These are phyloP conservation scores for Stropharia rugosoannulata DNA, from an alignment of 768 basidiomycete species.

Conservation along the genomic window DNA sequence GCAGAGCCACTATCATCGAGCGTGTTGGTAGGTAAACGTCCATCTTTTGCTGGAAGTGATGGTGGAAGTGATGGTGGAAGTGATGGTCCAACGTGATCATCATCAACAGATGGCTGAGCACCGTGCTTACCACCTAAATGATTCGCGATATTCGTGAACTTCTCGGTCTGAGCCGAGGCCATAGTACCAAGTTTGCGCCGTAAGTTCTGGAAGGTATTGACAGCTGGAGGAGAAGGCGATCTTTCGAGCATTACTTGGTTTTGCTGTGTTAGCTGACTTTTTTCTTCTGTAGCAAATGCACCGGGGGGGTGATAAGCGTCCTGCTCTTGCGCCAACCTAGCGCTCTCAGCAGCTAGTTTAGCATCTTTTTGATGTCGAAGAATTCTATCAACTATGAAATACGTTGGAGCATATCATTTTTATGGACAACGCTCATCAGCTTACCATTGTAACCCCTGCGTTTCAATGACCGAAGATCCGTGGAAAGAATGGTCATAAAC, in stretches of 20 bases:
- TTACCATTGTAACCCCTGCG: constrained; percentile 84
- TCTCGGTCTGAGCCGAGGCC: constrained; percentile 4
- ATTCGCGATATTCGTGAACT: neutral
- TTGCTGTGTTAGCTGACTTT: neutral
- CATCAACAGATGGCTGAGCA: neutral
- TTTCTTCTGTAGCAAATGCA: neutral
- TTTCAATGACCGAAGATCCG: constrained; percentile 78
- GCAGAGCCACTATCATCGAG: neutral
- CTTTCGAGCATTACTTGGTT: neutral
- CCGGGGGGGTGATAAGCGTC: neutral
- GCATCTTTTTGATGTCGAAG: constrained; percentile 80
- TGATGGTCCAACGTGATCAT: neutral
- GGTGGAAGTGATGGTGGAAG: neutral
- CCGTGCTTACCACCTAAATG: neutral
- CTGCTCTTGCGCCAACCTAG: constrained; percentile 26
- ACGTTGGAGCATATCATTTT: constrained; percentile 1
- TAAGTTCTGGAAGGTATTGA: constrained; percentile 24
- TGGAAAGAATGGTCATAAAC: constrained; percentile 92
- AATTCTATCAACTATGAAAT: constrained; percentile 78
- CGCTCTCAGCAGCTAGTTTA: constrained; percentile 51
- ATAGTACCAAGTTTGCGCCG: constrained; percentile 26
- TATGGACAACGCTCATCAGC: constrained; percentile 4
- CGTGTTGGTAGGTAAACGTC: neutral
- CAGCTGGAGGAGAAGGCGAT: neutral
- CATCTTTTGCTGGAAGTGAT: neutral